These are phyloP conservation scores for Neonectria neomacrospora DNA, from an alignment of 2,329 filamentous ascomycete species.

Conservation along the genomic window DNA sequence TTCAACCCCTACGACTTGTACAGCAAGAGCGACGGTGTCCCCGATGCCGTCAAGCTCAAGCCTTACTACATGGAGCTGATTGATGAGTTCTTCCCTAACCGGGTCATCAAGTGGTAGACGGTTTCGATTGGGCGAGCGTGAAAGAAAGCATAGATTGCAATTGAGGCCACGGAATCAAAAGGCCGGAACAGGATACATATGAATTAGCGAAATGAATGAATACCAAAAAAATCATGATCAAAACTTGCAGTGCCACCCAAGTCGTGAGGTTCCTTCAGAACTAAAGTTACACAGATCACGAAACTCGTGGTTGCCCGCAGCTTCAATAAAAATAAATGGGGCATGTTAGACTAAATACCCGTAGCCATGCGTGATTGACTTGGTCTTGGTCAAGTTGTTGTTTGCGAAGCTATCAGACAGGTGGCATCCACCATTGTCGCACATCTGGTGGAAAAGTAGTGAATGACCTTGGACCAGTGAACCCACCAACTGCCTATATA, in stretches of 20 bases:
- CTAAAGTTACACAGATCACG: background rate
- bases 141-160: constrained; percentile 18
- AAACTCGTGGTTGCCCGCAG: background rate
- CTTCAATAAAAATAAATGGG: too few relatives aligned
- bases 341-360: too few relatives aligned
- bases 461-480: too few relatives aligned
- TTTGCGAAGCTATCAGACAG: too few relatives aligned
- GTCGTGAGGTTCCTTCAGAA: background rate
- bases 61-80: constrained; percentile 58
- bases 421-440: too few relatives aligned
- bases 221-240: constrained; percentile 10
- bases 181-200: constrained; percentile 19
- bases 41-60: constrained; percentile 80
- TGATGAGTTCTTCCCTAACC: constrained; percentile 56
- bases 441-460: too few relatives aligned
- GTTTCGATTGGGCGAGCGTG: constrained; percentile 1
- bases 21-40: constrained; percentile 88
- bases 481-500: too few relatives aligned
- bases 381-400: too few relatives aligned
- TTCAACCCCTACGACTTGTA: constrained; percentile 95
- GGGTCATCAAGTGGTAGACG: constrained; percentile 52
- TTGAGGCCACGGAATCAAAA: constrained; percentile 15
- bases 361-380: too few relatives aligned
- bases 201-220: constrained; percentile 28
- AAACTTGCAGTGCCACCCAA: background rate